Evolutionary conservation across 805 yeast species (phyloP), one percentile per base, ranked within the genome.

Genomic region (Helenozyma rhizophorensis): DNA sequence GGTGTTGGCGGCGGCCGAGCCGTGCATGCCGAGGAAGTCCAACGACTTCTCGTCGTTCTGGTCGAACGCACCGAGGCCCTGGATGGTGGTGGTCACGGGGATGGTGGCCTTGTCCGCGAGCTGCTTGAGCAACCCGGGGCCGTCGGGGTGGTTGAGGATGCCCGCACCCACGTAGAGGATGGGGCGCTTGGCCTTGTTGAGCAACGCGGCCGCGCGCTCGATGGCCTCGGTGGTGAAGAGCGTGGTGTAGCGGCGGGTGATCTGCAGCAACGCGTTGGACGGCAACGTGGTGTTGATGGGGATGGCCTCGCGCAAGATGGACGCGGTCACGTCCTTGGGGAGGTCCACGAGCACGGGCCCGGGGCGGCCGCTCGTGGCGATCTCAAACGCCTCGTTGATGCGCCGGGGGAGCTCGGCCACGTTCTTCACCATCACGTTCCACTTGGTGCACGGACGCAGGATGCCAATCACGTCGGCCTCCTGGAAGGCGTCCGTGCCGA

Each of bases 21-120:
- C 98, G 64, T 93, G 98, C 98, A 93, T 93, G 51, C 98, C 98
- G 47, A 93, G 75, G 94, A 93, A 87, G 62, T 90, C 96, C 47
- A 93, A 65, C 16, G 96, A 82, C 62, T 88, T 87, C 45, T 80
- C 80, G 63, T 89, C 95, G 42, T 72, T 75, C 68, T 93, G 97
- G 64, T 93, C 96, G 53, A 81, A 93, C 7, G 94, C 84, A 50
- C 98, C 98, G 44, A 93, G 73, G 36, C 84, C 97, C 65, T 89
- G 97, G 37, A 93, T 60, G 32, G 97, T 84, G 17, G 97, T 93
- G 27, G 98, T 90, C 42, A 93, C 98, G 21, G 98, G 98, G 43
- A 93, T 90, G 54, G 75, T 71, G 17, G 95, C 95, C 65, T 82
- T 83, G 39, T 88, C 95, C 44, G 96, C 80, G 36, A 93, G 75